These are phyloP conservation scores for Ephemerocybe angulata DNA, from an alignment of 768 basidiomycete species.

Conservation along the genomic window DNA sequence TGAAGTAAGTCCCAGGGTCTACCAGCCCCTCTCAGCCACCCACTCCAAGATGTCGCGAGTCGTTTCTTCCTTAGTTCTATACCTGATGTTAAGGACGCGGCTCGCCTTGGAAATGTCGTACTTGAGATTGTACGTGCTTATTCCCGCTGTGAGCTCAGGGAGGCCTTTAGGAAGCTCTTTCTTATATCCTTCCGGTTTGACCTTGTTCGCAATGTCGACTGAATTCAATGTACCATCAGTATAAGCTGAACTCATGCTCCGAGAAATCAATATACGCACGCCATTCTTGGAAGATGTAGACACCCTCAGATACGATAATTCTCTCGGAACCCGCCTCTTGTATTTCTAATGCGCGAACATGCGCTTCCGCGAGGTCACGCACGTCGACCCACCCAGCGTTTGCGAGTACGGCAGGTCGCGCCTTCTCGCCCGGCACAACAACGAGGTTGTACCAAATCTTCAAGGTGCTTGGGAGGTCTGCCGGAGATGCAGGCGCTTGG, in stretches of 20 bases:
- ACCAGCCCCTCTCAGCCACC: constrained; percentile 33
- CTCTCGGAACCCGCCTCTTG: constrained; percentile 19
- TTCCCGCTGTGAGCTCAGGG: background rate
- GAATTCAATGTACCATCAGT: background rate
- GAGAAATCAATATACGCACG: too few relatives aligned
- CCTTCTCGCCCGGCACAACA: too few relatives aligned
- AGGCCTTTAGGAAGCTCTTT: background rate
- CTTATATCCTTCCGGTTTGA: background rate
- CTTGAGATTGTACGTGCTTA: background rate
- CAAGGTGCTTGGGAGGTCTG: constrained; percentile 38
- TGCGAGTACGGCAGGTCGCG: constrained; percentile 15
- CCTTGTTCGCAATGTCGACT: background rate
- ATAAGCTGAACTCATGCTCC: too few relatives aligned
- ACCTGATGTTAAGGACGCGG: constrained; percentile 29
- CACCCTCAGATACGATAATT: background rate
- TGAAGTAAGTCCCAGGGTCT: too few relatives aligned
- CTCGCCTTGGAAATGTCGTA: constrained; percentile 27
- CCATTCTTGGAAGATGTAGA: background rate
- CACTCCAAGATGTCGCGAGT: constrained; percentile 28
- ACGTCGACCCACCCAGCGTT: constrained; percentile 44
- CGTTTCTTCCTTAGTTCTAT: constrained; percentile 25
- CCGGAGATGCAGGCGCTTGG: constrained; percentile 31
- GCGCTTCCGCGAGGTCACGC: constrained; percentile 54
- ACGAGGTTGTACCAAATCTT: constrained; percentile 26
- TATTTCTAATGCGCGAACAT: constrained; percentile 48